phyloP scores from a whole-genome alignment of 2,329 filamentous ascomycete species.

The Verticillium albo-atrum region DNA sequence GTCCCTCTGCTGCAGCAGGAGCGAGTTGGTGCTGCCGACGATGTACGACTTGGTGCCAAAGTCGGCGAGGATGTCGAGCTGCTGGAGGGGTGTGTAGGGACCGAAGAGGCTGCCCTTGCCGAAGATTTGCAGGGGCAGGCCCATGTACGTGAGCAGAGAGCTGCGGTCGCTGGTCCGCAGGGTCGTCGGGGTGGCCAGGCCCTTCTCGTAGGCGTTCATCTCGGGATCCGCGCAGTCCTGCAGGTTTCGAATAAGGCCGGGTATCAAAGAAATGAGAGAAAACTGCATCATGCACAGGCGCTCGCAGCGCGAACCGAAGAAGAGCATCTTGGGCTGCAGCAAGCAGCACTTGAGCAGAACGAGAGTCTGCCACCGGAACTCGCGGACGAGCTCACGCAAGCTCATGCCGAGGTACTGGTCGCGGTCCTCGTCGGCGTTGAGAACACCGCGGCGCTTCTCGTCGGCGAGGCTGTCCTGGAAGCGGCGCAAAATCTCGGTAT shows the following conservation, averaged over 20 bases:
- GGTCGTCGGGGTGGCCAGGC: constrained; percentile 71
- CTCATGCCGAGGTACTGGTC: constrained; percentile 89
- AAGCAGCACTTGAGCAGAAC: constrained; percentile 92
- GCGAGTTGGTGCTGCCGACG: constrained; percentile 92
- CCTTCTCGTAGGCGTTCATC: constrained; percentile 76
- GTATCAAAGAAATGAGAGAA: constrained; percentile 90
- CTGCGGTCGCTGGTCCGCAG: constrained; percentile 86
- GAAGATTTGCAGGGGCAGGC: constrained; percentile 89
- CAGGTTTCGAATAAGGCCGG: constrained; percentile 84
- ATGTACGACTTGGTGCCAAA: constrained; percentile 95
- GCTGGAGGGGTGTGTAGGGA: constrained; percentile 93
- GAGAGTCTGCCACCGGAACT: constrained; percentile 92
- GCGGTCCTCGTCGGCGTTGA: constrained; percentile 65
- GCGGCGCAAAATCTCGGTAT: constrained; percentile 81
- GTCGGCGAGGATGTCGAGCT: constrained; percentile 90
- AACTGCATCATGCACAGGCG: constrained; percentile 98
- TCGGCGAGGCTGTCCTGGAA: constrained; percentile 86
- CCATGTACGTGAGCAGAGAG: constrained; percentile 91
- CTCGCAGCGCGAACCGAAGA: constrained; percentile 96
- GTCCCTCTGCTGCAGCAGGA: constrained; percentile 90
- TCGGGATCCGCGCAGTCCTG: constrained; percentile 95
- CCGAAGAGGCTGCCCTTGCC: constrained; percentile 94
- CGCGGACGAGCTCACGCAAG: constrained; percentile 83
- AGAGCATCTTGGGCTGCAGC: constrained; percentile 97
- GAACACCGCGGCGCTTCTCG: constrained; percentile 52